Evolutionary conservation across 768 basidiomycete species (phyloP).

Genomic region (Rhizopogon vesiculosus): DNA sequence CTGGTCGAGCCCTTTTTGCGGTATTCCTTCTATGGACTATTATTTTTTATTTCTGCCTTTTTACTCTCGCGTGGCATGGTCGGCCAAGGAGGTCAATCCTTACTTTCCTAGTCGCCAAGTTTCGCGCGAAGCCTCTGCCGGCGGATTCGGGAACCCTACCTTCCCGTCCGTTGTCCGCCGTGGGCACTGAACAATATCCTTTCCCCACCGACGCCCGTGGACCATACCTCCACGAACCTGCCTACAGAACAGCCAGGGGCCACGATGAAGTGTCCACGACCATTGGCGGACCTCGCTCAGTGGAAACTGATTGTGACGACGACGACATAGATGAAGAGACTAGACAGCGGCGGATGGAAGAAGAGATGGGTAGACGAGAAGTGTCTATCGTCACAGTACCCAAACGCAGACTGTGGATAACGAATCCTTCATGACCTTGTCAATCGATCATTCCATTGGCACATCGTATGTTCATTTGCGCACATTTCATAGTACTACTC

Average conservation of each 20-base stretch:
- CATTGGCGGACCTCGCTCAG: conserved; percentile 41
- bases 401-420: conserved; percentile 67
- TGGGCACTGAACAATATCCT: conserved; percentile 36
- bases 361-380: conserved; percentile 77
- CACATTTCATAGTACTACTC: not conserved
- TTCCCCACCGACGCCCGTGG: conserved; percentile 44
- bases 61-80: conserved; percentile 54
- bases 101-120: conserved; percentile 40
- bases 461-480: not conserved
- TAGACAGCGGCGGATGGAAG: conserved; percentile 70
- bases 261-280: conserved; percentile 38
- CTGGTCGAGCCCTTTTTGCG: conserved; percentile 51
- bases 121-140: conserved; percentile 32
- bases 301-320: conserved; percentile 56
- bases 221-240: conserved; percentile 68
- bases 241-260: conserved; percentile 40
- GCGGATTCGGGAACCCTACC: conserved; percentile 29
- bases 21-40: conserved; percentile 61
- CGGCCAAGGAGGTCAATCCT: conserved; percentile 55
- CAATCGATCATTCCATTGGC: not conserved
- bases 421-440: conserved; percentile 51
- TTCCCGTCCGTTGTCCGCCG: conserved; percentile 36
- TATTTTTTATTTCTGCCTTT: conserved; percentile 51
- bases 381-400: conserved; percentile 80
- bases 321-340: conserved; percentile 74